Base-by-base conservation (phyloP, 352 stramenopile species). In the Phytopythium chamaehyphon region DNA sequence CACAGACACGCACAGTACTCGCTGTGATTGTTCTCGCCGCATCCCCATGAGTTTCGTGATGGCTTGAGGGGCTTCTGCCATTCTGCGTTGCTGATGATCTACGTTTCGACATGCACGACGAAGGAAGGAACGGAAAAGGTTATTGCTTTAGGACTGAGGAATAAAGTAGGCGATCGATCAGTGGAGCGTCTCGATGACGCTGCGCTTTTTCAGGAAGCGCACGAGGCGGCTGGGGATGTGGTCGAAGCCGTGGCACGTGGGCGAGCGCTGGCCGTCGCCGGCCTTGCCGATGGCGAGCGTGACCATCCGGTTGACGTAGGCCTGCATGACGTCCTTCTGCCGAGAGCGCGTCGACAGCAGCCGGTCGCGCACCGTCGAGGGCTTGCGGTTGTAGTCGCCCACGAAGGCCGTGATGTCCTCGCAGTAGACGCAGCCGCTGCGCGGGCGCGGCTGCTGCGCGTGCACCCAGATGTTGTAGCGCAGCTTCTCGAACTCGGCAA, bases 391-490 rank as follows among this genome's bases (percentile, higher is more conserved):
- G 36, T 61, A 57, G 58, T 59, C 44, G 46, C 62, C 62, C 46
- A 71, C 62, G 43, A 57, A 71, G 16, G 40, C 37, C 46, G 62
- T 71, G 19, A 72, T 64, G 52, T 72, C 63, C 26, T 72, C 63
- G 48, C 63, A 72, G 55, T 69, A 72, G 44, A 64, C 66, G 49
- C 63, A 72, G 39, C 63, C 63, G 16, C 48, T 56, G 39, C 55
- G 15, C 40, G 58, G 57, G 21, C 57, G 48, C 47, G 71, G 59
- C 56, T 61, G 44, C 56, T 77, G 62, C 50, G 67, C 57, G 57
- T 82, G 51, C 53, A 73, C 48, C 55, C 71, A 53, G 44, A 74
- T 55, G 51, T 76, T 59, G 57, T 73, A 54, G 49, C 64, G 71
- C 37, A 82, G 58, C 62, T 65, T 66, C 28, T 69, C 55, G 23